Base-by-base conservation (phyloP, 2,329 filamentous ascomycete species). In the Zopfia rhizophila region DNA sequence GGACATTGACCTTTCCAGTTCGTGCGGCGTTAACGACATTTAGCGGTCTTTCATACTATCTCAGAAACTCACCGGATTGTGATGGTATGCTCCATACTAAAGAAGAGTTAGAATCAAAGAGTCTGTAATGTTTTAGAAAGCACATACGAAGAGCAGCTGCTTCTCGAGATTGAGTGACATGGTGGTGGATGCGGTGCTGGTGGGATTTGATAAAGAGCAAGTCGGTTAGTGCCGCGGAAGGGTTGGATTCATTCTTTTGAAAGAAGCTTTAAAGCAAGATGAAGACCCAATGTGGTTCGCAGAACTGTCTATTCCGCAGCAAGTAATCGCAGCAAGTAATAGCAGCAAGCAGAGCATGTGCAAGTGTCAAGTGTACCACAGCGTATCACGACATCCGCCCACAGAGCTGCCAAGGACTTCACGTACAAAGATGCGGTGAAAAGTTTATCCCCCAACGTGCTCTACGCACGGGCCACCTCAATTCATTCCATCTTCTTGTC, bases 81-180 rank as follows among this genome's bases (percentile, higher is more conserved):
- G 85, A 73, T 94, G 90, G 68, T 94, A 93, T 48, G 88, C 83
- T 70, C 89, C 90, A 77, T 94, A 94, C 90, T 94, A 57, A 8
- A 17, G 7, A 38, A 14, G 14, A 11, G 49, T 61, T 48, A 53
- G 48, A 38, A 36, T 13, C 25, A 37, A 7, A 18, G 19, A 31
- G 8, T 19, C 24, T 10, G 5, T 13, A 10, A 19, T 14, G 16
- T 21, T 2, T 18, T 21, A 22, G 48, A 33, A 41, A 52, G 46
- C 60, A 73, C 87, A 72, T 83, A 94, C 90, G 75, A 92, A 92
- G 73, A 84, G 84, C 63, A 94, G 80, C 68, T 93, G 90, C 69
- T 85, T 88, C 76, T 94, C 90, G 39, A 94, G 81, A 65, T 92
- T 87, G 65, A 94, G 82, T 45, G 77, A 75, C 77, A 80, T 80